Percentiles rank a stretch among this genome's conserved stretches.
phyloP scores from a whole-genome alignment of 371 early-diverging fungal genomes.

The Rhizopus arrhizus region DNA sequence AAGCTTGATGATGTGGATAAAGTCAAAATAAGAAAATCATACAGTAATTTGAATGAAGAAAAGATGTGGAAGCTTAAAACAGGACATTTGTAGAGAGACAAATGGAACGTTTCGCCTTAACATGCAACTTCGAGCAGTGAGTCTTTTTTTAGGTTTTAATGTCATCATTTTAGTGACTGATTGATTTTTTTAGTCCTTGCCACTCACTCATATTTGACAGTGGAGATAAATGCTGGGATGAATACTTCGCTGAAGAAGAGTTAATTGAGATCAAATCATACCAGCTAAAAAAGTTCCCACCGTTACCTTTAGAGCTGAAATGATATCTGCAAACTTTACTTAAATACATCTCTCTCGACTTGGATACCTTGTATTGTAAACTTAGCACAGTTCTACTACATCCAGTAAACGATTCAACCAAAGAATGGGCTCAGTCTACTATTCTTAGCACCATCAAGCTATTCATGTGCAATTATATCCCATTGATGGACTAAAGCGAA shows the following conservation, averaged over 20 bases:
- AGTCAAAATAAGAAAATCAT: slow-evolving; percentile 2
- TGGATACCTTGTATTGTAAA: background rate
- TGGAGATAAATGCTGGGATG: slow-evolving; percentile 6
- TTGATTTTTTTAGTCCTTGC: slow-evolving; percentile 8
- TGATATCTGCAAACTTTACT: slow-evolving; percentile 1
- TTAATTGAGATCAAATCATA: slow-evolving; percentile 11
- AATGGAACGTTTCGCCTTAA: slow-evolving; percentile 2
- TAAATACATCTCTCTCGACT: background rate
- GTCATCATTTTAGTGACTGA: slow-evolving; percentile 1
- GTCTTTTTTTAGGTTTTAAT: slow-evolving; percentile 11
- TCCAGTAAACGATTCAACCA: background rate
- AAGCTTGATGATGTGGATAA: slow-evolving; percentile 8
- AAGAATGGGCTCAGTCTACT: slow-evolving; percentile 6
- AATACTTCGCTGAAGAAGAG: slow-evolving; percentile 12
- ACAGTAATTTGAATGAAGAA: slow-evolving; percentile 7
- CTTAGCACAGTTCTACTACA: background rate
- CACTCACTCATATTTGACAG: slow-evolving; percentile 8
- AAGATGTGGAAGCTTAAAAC: slow-evolving; percentile 12
- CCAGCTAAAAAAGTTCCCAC: slow-evolving; percentile 3
- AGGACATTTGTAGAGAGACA: slow-evolving; percentile 5
- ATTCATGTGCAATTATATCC: slow-evolving; percentile 3
- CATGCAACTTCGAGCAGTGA: slow-evolving; percentile 8
- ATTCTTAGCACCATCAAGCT: slow-evolving; percentile 2
- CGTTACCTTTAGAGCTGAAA: slow-evolving; percentile 3
- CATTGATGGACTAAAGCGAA: slow-evolving; percentile 5